Evolutionary conservation across 495 filamentous ascomycete species (phyloP).

Genomic region (Penicillium cinerascens): DNA sequence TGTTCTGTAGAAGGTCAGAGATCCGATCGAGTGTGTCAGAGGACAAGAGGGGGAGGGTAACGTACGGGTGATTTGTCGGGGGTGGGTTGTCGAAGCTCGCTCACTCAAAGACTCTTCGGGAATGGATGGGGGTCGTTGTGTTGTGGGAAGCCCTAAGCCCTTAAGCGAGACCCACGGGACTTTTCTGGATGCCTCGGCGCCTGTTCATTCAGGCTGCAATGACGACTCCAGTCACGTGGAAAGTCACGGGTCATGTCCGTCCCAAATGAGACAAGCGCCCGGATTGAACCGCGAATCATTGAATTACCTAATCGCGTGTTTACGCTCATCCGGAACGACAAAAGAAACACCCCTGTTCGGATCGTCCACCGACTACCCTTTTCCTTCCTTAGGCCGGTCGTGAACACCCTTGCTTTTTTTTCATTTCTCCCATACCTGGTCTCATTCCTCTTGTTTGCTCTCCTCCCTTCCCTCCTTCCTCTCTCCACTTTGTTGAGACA

Average conservation of each 20-base stretch:
- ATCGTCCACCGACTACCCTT: slow-evolving; percentile 26
- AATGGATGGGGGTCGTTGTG: slow-evolving; percentile 40
- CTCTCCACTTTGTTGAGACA: slow-evolving; percentile 15
- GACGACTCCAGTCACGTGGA: neutral
- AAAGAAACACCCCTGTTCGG: slow-evolving; percentile 28
- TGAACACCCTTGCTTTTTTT: slow-evolving; percentile 19
- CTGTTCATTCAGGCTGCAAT: slow-evolving; percentile 1
- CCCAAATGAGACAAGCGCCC: slow-evolving; percentile 15
- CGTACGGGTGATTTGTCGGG: slow-evolving; percentile 48
- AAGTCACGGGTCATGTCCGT: neutral
- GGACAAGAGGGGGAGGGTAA: slow-evolving; percentile 26
- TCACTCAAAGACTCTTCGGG: slow-evolving; percentile 35
- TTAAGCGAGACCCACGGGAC: slow-evolving; percentile 39
- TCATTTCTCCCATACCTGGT: slow-evolving; percentile 14
- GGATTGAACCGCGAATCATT: slow-evolving; percentile 16
- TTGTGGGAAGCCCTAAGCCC: slow-evolving; percentile 47
- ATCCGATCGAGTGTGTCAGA: slow-evolving; percentile 16
- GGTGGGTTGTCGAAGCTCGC: slow-evolving; percentile 46
- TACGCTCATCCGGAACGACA: slow-evolving; percentile 12
- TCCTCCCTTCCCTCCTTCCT: slow-evolving; percentile 10
- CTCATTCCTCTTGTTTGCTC: slow-evolving; percentile 17
- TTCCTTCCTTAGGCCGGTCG: slow-evolving; percentile 8
- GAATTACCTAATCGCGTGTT: slow-evolving; percentile 21
- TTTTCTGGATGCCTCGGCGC: slow-evolving; percentile 19
- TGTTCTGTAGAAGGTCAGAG: slow-evolving; percentile 40